Percentiles rank a stretch among this genome's conserved stretches.
These are phyloP conservation scores for Carnegiea gigantea DNA, from an alignment of 179 eudicot species.

Conservation along the genomic window DNA sequence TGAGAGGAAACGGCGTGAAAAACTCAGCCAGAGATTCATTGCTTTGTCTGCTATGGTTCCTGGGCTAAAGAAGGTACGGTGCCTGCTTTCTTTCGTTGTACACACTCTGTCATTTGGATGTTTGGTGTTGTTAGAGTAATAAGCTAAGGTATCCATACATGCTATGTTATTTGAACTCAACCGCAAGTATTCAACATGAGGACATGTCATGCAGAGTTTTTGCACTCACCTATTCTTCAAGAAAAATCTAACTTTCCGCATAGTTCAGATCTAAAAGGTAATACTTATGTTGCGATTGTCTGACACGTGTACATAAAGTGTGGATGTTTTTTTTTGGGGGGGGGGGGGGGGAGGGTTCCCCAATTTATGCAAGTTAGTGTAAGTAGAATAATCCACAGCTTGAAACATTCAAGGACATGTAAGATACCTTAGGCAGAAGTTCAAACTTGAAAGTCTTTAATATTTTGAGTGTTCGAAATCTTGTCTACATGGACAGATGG, in stretches of 20 bases:
- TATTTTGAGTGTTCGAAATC: neutral
- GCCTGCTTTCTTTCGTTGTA: neutral
- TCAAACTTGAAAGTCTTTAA: neutral
- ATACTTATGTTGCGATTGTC: neutral
- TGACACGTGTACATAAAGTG: too few species aligned
- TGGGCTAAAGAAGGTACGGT: constrained; percentile 64
- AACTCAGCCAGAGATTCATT: constrained; percentile 54
- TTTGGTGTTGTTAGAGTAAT: neutral
- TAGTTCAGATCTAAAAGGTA: too few species aligned
- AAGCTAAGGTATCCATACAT: too few species aligned
- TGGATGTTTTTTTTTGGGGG: too few species aligned
- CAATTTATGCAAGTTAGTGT: too few species aligned
- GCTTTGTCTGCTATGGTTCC: constrained; percentile 66
- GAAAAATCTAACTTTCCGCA: too few species aligned
- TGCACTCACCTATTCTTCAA: neutral
- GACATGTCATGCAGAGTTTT: neutral
- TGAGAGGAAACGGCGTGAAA: constrained; percentile 61
- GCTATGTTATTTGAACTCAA: too few species aligned
- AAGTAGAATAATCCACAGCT: too few species aligned
- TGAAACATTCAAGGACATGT: too few species aligned
- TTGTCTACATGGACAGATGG: constrained; percentile 45
- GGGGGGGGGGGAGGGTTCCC: too few species aligned
- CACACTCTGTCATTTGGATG: too few species aligned
- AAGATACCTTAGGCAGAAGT: neutral
- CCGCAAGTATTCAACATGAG: neutral